Evolutionary conservation across 306 rosid genomes (phyloP), one percentile per base, ranked within the genome.

Genomic region (Rubus idaeus): DNA sequence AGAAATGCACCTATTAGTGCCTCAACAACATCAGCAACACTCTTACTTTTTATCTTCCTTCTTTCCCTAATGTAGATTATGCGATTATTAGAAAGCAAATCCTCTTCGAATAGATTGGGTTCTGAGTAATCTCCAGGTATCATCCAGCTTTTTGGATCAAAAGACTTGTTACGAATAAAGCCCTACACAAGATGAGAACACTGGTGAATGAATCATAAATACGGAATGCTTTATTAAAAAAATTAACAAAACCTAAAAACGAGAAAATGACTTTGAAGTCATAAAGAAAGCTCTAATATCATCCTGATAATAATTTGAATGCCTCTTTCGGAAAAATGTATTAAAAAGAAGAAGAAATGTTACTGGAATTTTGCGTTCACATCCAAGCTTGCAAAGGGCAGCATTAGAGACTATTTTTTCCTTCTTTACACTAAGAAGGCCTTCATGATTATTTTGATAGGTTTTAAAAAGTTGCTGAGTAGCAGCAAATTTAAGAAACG

Each of bases 1-100:
- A 93, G 97, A 76, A 74, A 86, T n/a, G 88, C 98, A 84, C 98
- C 98, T 71, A 93, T 91, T 52, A 93, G 86, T 71, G 98, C 97
- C 85, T 93, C 98, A 2, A 93, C 97, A 65, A 88, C 96, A 82
- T 93, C 97, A 11, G 98, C 96, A 74, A 93, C 75, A 30, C 74
- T 69, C 77, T 91, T 91, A 1, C 74, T 68, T 77, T 78, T 88
- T 40, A 91, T 11, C 30, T 89, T 91, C 74, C 91, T 84, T 14
- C 23, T 64, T 63, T 78, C 83, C 26, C 74, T 56, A 16, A 81
- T 56, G 81, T 88, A 88, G 35, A 84, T 10, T 64, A 80, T 88
- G 14, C 45, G 66, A 16, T 12, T 58, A 6, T 53, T 56, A 14
- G 11, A 81, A 68, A 70, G 79, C 55, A 65, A 7, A 79, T 84